Conservation (phyloP, 176 grass and related monocot species). For the Rhynchospora pubera region DNA sequence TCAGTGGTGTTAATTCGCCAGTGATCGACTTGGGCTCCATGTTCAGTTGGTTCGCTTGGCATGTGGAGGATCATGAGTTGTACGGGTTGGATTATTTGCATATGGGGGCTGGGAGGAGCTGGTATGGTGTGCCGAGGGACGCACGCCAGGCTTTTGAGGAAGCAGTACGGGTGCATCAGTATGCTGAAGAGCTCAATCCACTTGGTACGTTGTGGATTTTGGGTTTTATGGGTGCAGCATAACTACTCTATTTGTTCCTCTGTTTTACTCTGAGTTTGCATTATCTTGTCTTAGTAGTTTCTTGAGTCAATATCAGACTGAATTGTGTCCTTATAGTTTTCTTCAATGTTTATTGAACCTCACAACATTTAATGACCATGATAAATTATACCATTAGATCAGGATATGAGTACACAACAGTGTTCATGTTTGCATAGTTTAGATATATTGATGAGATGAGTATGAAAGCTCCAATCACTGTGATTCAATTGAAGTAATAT, state of each 20-base stretch:
- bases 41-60: conserved; percentile 98
- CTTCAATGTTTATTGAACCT: background rate
- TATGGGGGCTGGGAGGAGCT: conserved; percentile 63
- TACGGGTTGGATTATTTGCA: conserved; percentile 94
- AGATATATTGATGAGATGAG: background rate
- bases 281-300: background rate
- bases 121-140: conserved; percentile 89
- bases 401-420: background rate
- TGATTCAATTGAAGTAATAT: background rate
- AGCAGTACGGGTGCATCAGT: conserved; percentile 69
- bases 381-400: background rate
- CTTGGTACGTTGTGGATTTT: conserved; percentile 37
- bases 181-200: conserved; percentile 65
- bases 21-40: conserved; percentile 82
- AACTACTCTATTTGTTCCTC: background rate
- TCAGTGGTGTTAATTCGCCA: conserved; percentile 73
- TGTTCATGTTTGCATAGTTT: background rate
- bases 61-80: conserved; percentile 90
- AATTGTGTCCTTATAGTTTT: background rate
- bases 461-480: background rate
- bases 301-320: background rate
- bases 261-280: background rate
- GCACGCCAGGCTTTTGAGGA: conserved; percentile 70
- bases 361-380: background rate
- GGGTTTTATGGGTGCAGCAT: background rate